Conservation (phyloP, 768 basidiomycete species). For the Boletellus ananas region DNA sequence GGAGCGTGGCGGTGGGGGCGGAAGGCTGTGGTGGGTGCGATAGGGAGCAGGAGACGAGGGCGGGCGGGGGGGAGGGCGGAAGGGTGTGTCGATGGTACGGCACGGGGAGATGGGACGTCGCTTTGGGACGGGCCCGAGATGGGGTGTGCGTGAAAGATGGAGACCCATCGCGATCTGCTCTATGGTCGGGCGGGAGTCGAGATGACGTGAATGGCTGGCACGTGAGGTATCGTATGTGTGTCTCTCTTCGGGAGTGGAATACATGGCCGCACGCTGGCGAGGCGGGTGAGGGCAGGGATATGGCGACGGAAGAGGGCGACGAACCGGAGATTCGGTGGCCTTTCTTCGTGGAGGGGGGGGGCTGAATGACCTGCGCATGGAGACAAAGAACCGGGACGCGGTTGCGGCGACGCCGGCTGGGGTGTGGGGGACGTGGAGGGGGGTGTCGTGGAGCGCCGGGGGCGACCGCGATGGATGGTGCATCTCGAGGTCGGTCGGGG, state of each 20-base stretch:
- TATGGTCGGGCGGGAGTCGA: slow-evolving; percentile 55
- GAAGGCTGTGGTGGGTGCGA: slow-evolving; percentile 32
- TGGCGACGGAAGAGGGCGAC: slow-evolving; percentile 4
- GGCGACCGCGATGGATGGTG: slow-evolving; percentile 17
- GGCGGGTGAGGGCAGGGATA: slow-evolving; percentile 6
- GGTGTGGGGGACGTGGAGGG: neutral
- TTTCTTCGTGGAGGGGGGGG: slow-evolving; percentile 22
- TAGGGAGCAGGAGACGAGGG: slow-evolving; percentile 19
- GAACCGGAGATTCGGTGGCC: slow-evolving; percentile 14
- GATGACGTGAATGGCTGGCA: slow-evolving; percentile 36
- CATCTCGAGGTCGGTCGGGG: neutral
- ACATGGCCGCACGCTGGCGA: slow-evolving; percentile 34
- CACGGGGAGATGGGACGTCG: slow-evolving; percentile 15
- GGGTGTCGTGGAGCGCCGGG: slow-evolving; percentile 10
- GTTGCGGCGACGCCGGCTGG: slow-evolving; percentile 12
- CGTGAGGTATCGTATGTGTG: slow-evolving; percentile 29
- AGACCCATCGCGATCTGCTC: slow-evolving; percentile 81
- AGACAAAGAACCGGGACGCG: slow-evolving; percentile 29
- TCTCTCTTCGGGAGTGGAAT: slow-evolving; percentile 42
- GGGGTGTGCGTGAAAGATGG: slow-evolving; percentile 73
- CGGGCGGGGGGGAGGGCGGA: slow-evolving; percentile 26
- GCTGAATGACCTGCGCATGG: slow-evolving; percentile 29
- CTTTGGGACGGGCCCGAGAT: slow-evolving; percentile 44
- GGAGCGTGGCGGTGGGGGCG: slow-evolving; percentile 59
- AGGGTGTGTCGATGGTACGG: slow-evolving; percentile 24